A percentile compares a stretch with the other conserved stretches of the same genome.
These are phyloP conservation scores for Talaromyces marneffei DNA, from an alignment of 2,329 filamentous ascomycete species.

Conservation along the genomic window DNA sequence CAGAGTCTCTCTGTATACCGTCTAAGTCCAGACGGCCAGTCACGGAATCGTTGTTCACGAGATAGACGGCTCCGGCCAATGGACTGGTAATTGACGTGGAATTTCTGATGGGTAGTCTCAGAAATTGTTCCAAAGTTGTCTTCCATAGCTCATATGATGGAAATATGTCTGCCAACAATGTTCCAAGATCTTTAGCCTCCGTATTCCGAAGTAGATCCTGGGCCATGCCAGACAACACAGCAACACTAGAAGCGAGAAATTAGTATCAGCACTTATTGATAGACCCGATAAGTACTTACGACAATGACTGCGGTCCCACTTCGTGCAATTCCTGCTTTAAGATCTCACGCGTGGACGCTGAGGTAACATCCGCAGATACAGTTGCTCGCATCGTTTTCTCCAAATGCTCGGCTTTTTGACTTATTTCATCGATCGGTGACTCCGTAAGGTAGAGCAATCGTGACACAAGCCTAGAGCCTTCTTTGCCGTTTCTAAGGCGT, in stretches of 20 bases:
- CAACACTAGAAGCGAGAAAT: conserved; percentile 44
- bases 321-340: conserved; percentile 48
- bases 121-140: conserved; percentile 52
- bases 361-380: conserved; percentile 35
- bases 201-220: conserved; percentile 42
- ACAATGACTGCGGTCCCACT: conserved; percentile 40
- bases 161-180: conserved; percentile 47
- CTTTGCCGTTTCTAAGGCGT: conserved; percentile 38
- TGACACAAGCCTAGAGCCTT: conserved; percentile 48
- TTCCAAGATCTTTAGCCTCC: conserved; percentile 23
- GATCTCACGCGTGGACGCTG: conserved; percentile 47
- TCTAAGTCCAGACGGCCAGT: conserved; percentile 21
- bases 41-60: conserved; percentile 44
- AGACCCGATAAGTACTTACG: conserved; percentile 31
- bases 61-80: conserved; percentile 63
- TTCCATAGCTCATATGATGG: conserved; percentile 63
- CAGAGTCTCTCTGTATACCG: conserved; percentile 54
- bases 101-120: conserved; percentile 36
- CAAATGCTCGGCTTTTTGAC: conserved; percentile 36
- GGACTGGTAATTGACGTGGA: conserved; percentile 69
- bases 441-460: conserved; percentile 51
- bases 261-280: background rate
- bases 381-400: conserved; percentile 29
- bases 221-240: conserved; percentile 51
- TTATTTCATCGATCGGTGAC: conserved; percentile 47